A percentile compares a stretch with the other conserved stretches of the same genome.
These are phyloP conservation scores for Cladochytrium tenue DNA, from an alignment of 371 early-diverging fungal species.

Conservation along the genomic window DNA sequence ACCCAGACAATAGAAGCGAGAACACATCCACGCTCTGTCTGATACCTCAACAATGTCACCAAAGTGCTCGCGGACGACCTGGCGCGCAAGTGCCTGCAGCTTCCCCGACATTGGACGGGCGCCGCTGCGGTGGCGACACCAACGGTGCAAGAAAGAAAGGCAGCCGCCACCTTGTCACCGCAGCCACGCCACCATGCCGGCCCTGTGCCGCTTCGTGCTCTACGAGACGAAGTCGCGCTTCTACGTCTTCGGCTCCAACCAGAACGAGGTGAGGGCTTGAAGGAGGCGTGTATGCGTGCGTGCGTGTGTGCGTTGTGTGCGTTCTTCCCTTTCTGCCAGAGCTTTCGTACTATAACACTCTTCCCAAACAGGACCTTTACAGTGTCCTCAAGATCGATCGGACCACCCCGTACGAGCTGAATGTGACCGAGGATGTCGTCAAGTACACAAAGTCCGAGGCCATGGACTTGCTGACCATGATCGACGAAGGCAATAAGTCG, in stretches of 20 bases:
- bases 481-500: slow-evolving; percentile 74
- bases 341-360: background rate
- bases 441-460: slow-evolving; percentile 76
- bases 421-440: slow-evolving; percentile 43
- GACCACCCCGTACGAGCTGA: slow-evolving; percentile 49
- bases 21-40: background rate
- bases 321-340: background rate
- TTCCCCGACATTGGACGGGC: background rate
- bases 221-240: slow-evolving; percentile 84
- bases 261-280: slow-evolving; percentile 47
- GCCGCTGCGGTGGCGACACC: no score
- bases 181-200: background rate
- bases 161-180: no score
- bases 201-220: slow-evolving; percentile 59
- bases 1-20: background rate
- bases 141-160: no score
- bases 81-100: slow-evolving; percentile 10
- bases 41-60: slow-evolving; percentile 65
- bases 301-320: background rate
- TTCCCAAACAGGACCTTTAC: slow-evolving; percentile 44
- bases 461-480: slow-evolving; percentile 73
- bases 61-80: slow-evolving; percentile 64
- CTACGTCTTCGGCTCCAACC: slow-evolving; percentile 82
- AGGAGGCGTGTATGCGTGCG: background rate
- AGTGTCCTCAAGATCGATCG: slow-evolving; percentile 87